Evolutionary conservation across 148 eudicot species (phyloP), one percentile per base, ranked within the genome.

Genomic region (Mesembryanthemum crystallinum): DNA sequence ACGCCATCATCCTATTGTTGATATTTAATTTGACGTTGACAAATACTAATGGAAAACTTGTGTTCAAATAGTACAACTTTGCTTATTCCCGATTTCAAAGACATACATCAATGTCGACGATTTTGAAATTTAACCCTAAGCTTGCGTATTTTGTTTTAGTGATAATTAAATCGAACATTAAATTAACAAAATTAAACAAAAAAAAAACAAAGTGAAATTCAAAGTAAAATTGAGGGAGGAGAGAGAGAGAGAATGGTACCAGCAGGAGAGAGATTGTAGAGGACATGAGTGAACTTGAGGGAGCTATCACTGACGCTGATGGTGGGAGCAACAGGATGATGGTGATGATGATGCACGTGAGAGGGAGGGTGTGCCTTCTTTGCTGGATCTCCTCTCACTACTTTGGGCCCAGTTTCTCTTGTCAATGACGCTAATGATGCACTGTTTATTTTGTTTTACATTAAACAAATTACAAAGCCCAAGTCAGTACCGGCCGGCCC

Each of bases 261-360:
- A 2, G 97, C 97, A 30, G 98, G 98, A 23, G 98, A 90, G 74
- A 92, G 97, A 73, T 94, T 94, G 87, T 94, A 94, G 79, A 92
- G 97, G 85, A 92, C 85, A 63, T 94, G 98, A 47, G 97, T 92
- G 82, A 92, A 92, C 75, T 94, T 92, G 78, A 94, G 87, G 43
- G 91, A 69, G 58, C 97, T 92, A 63, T 95, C 98, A 75, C 94
- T 95, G 73, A 79, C 84, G 79, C 67, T 75, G 24, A 88, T 80
- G 13, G 87, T 85, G 0, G 91, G 90, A 42, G 82, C 54, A 37
- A 80, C 78, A 25, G 77, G 83, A 67, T 84, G 88, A 72, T 81
- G 88, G 51, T 82, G 88, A 73, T 81, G 88, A 49, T 82, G 86
- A 39, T 71, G 52, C 52, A 27, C 82, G 18, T 83, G 84, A 80